These are phyloP conservation scores for Sporothrix variecibatus DNA, from an alignment of 2,329 filamentous ascomycete genomes.

Conservation along the genomic window DNA sequence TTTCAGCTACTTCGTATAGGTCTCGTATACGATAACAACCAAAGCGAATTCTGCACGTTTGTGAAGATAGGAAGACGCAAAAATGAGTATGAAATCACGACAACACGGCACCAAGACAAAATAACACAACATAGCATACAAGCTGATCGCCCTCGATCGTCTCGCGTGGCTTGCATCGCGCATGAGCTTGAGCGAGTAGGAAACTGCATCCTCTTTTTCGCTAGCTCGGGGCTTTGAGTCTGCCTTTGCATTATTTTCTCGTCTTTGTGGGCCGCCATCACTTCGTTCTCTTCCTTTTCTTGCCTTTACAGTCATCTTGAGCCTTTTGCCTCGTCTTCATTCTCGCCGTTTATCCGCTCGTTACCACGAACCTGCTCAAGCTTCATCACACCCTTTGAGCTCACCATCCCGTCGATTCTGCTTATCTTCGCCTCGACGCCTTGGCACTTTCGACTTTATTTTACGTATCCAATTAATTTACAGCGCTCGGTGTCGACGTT, in stretches of 20 bases:
- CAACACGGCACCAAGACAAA: background rate
- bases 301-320: background rate
- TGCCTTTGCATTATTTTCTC: background rate
- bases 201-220: background rate
- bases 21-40: constrained; percentile 16
- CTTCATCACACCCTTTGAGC: background rate
- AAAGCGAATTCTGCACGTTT: background rate
- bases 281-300: background rate
- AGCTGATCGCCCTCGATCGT: background rate
- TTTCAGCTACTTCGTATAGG: background rate
- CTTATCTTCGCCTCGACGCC: constrained; percentile 14
- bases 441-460: constrained; percentile 15
- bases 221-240: background rate
- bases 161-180: background rate
- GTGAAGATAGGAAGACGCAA: background rate
- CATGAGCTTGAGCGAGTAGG: background rate
- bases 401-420: background rate
- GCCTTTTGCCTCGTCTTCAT: background rate
- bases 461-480: background rate
- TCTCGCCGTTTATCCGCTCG: constrained; percentile 14
- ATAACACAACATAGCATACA: background rate
- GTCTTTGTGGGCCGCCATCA: background rate
- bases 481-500: background rate
- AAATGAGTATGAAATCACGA: background rate
- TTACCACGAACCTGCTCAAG: background rate